These are phyloP conservation scores for Fraxinus ornus DNA, from an alignment of 305 asterid species.

Conservation along the genomic window DNA sequence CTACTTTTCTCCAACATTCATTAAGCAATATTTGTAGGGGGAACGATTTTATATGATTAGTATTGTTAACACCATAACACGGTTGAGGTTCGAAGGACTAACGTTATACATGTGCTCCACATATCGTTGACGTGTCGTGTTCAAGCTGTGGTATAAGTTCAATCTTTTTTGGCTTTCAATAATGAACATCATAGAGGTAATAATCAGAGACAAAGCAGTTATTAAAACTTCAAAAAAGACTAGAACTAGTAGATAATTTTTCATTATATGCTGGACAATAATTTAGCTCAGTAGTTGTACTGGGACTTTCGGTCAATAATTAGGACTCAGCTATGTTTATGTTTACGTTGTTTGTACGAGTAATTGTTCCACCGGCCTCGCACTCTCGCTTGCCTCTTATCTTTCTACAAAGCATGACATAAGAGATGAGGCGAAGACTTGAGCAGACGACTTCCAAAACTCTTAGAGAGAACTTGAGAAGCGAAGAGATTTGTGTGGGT, in stretches of 20 bases:
- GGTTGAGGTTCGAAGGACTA: no score
- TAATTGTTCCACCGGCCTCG: not conserved
- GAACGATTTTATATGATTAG: not conserved
- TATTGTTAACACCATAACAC: no score
- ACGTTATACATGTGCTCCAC: no score
- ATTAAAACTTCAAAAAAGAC: not conserved
- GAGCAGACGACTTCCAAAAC: no score
- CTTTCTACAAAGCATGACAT: no score
- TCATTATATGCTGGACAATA: no score
- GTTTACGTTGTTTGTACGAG: not conserved
- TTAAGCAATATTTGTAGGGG: not conserved
- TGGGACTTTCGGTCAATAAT: not conserved
- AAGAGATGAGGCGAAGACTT: no score
- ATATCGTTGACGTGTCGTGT: not conserved
- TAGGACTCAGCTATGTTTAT: not conserved
- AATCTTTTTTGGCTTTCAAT: not conserved
- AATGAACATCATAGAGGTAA: not conserved
- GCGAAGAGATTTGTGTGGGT: no score
- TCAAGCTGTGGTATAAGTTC: not conserved
- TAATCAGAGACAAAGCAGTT: not conserved
- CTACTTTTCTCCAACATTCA: not conserved
- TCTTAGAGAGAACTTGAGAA: no score
- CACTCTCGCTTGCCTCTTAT: no score
- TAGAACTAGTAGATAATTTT: not conserved
- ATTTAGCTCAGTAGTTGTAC: not conserved